Percentiles rank a stretch among this genome's conserved stretches.
Conservation (phyloP, 202 grass and related monocot species). For the Zizania palustris region DNA sequence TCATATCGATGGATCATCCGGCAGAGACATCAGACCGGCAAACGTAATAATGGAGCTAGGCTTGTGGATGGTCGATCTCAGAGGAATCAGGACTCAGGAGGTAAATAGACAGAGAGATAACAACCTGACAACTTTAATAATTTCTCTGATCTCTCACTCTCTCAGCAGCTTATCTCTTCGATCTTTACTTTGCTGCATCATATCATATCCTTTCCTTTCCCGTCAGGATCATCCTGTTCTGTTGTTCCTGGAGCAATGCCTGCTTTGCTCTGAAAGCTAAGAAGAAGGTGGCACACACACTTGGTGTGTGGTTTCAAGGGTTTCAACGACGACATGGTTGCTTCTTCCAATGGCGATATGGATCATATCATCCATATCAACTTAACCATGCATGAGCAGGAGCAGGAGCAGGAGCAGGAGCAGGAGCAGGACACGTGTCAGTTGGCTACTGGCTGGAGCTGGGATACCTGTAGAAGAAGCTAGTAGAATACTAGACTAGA, state of each 20-base stretch:
- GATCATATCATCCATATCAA: too few relatives aligned
- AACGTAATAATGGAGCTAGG: slow-evolving; percentile 46
- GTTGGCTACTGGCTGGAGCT: slow-evolving; percentile 1
- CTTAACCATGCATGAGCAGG: too few relatives aligned
- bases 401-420: too few relatives aligned
- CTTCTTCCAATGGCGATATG: neutral
- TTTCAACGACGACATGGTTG: slow-evolving; percentile 28
- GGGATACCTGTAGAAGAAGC: neutral
- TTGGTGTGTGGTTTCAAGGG: slow-evolving; percentile 19
- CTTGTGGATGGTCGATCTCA: slow-evolving; percentile 43
- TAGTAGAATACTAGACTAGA: neutral
- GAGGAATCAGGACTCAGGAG: slow-evolving; percentile 54
- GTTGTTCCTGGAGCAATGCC: slow-evolving; percentile 45
- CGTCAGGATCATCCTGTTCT: slow-evolving; percentile 30
- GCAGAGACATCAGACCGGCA: slow-evolving; percentile 50
- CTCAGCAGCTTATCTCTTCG: slow-evolving; percentile 54
- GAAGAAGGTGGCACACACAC: slow-evolving; percentile 5
- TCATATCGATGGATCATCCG: too few relatives aligned
- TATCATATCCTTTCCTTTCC: slow-evolving; percentile 41
- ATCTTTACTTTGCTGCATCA: slow-evolving; percentile 23
- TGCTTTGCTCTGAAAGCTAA: neutral
- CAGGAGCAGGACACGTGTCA: slow-evolving; percentile 25
- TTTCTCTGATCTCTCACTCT: slow-evolving; percentile 24
- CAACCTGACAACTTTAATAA: neutral
- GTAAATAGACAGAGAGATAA: slow-evolving; percentile 18